These are phyloP conservation scores for Medicago truncatula DNA, from an alignment of 306 rosid species.

Conservation along the genomic window MtrunA17r5.0-ANR NC_053047.1:3134501-3135000, in stretches of 20 bases:
- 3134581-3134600: background rate
- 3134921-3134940: too few relatives aligned
- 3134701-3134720: background rate
- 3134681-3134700: background rate
- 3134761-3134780: background rate
- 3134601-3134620: background rate
- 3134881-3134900: too few relatives aligned
- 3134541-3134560: too few relatives aligned
- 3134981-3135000: too few relatives aligned
- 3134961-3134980: too few relatives aligned
- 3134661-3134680: background rate
- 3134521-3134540: too few relatives aligned
- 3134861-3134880: too few relatives aligned
- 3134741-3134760: background rate
- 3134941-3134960: too few relatives aligned
- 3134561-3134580: background rate
- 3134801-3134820: background rate
- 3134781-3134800: background rate
- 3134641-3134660: background rate
- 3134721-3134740: background rate
- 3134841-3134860: too few relatives aligned
- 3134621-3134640: background rate
- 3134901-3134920: too few relatives aligned
- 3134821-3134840: too few relatives aligned
- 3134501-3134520: too few relatives aligned